Evolutionary conservation across 768 basidiomycete species (phyloP).

Genomic region (Lactarius pseudohatsudake): DNA sequence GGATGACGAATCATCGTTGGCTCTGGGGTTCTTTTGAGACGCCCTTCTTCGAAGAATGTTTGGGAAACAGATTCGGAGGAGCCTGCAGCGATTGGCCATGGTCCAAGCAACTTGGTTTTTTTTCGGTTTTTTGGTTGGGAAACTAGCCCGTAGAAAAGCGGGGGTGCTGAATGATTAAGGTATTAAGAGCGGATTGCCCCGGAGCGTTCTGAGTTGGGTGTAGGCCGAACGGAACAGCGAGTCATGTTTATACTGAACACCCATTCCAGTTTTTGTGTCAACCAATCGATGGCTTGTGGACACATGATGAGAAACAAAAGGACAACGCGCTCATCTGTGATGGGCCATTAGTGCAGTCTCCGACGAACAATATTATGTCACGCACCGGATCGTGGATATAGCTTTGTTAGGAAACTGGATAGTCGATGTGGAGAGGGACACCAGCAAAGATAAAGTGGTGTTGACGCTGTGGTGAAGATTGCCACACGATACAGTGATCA

Average conservation of each 20-base stretch:
- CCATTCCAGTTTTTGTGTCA: neutral
- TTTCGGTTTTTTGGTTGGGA: neutral
- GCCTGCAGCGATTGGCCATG: neutral
- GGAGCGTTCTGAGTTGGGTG: neutral
- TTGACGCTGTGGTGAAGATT: neutral
- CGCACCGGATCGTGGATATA: neutral
- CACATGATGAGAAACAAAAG: constrained; percentile 2
- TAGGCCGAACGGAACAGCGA: neutral
- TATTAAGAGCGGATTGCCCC: neutral
- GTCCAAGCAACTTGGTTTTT: neutral
- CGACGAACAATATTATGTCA: neutral
- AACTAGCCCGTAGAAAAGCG: neutral
- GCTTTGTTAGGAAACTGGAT: neutral
- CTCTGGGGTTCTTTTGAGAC: neutral
- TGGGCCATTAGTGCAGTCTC: neutral
- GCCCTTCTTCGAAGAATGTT: neutral
- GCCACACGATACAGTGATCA: neutral
- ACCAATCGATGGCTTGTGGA: neutral
- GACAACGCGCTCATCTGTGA: neutral
- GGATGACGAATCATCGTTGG: neutral
- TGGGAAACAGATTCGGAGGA: neutral
- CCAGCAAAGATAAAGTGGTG: neutral
- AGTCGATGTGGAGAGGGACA: neutral
- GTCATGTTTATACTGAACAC: neutral
- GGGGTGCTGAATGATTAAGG: neutral